Base-by-base conservation (phyloP, 495 filamentous ascomycete species). In the Aspergillus carlsbadensis region DNA sequence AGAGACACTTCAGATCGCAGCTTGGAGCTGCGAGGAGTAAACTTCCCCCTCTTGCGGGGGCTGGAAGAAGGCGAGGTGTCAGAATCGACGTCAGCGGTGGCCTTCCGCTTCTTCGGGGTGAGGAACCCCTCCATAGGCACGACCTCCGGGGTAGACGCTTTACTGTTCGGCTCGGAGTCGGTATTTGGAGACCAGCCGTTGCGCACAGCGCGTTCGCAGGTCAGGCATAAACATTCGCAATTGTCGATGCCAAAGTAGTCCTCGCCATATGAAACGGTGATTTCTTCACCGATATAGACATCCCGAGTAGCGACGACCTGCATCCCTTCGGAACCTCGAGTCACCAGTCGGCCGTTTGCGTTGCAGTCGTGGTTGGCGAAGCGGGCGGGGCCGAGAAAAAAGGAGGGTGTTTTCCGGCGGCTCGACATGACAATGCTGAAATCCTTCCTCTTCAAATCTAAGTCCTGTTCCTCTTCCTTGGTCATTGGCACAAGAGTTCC, bases 351-450 rank as follows among this genome's bases (percentile, higher is more conserved):
- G 4, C 91, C 91, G 76, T 98, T 99, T 22, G 95, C 90, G 59
- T 89, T 83, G 69, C 94, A 99, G 70, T 99, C 94, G 70, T 99
- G 94, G 63, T 99, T 99, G 17, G 93, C 89, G 64, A 99, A 97
- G 34, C 94, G 85, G 37, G 95, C 94, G 17, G 94, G 94, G 2
- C 94, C 94, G 62, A 99, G 84, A 59, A 99, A 96, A 17, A 98
- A 77, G 13, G 88, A 92, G 7, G 92, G 87, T 14, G 83, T 86
- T 66, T 94, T 94, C 62, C 92, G 91, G 33, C 94, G 81, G 64
- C 90, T 91, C 56, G 92, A 96, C 68, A 96, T 87, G 42, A 99
- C 91, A 47, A 99, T 90, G 67, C 91, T 96, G 70, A 99, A 99
- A 69, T 99, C 94, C 61, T 89, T 89, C 56, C 90, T 83, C 21